Base-by-base conservation (phyloP, 352 stramenopile species). In the Pythium chondricola region DNA sequence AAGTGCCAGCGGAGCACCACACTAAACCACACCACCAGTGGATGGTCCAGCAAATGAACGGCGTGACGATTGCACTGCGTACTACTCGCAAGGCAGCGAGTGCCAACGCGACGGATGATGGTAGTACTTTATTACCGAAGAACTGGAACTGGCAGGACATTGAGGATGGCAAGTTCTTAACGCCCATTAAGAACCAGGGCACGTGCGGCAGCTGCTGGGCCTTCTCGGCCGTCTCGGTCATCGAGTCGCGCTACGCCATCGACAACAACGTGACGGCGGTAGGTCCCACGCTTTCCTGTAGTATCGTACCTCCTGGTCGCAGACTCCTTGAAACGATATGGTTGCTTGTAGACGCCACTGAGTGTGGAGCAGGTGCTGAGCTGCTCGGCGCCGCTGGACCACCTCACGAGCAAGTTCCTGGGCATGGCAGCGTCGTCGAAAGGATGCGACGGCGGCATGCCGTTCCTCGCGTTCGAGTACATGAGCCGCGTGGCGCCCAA, bases 191-290 rank as follows among this genome's bases (percentile, higher is more conserved):
- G 70, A 95, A 97, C 54, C 90, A 97, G 51, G 88, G 86, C 22
- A 91, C 81, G 25, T 97, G 91, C 48, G 91, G 91, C 8, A 95
- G 84, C 46, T 97, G 91, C 63, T 97, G 91, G 91, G 91, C 91
- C 7, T 97, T 97, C 55, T 80, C 78, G n/a, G 82, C 74, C 20
- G 67, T 90, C 1, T 73, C 77, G 2, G 77, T 74, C 10, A 67
- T 90, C 39, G 83, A 93, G 53, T 86, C 71, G 18, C 74, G 76
- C 21, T 81, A 69, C 48, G 83, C 83, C n/a, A 93, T 93, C 61
- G 69, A 77, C 25, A 64, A 85, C 18, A 69, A 88, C n/a, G 60
- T 85, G 4, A 51, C 57, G 9, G 83, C 80, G 11, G 69, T 77
- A 57, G 10, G 59, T 49, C n/a, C n/a, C n/a, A 14, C n/a, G 25